Conservation (phyloP, 176 grass and related monocot genomes). For the Lolium perenne region DNA sequence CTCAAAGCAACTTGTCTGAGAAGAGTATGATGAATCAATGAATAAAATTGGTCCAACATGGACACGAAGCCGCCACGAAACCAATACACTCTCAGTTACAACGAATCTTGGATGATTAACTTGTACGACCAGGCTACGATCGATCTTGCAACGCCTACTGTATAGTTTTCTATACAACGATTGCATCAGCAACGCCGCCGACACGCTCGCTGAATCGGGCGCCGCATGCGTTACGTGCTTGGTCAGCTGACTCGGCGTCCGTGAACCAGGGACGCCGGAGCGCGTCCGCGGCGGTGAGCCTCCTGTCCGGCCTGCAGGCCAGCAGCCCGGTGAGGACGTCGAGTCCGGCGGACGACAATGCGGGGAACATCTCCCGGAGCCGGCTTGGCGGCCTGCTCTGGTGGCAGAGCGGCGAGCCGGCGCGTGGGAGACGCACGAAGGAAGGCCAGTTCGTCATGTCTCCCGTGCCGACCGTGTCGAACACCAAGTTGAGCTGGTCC, state of each 20-base stretch:
- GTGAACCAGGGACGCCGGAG: conserved; percentile 47
- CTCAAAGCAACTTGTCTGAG: too few species aligned
- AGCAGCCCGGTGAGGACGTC: conserved; percentile 45
- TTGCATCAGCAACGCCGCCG: not conserved
- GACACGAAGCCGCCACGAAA: too few species aligned
- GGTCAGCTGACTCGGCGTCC: not conserved
- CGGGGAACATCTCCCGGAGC: conserved; percentile 43
- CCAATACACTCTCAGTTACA: too few species aligned
- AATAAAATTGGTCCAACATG: too few species aligned
- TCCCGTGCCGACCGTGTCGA: conserved; percentile 23
- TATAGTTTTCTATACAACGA: not conserved
- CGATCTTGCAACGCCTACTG: too few species aligned
- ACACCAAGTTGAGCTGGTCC: conserved; percentile 52
- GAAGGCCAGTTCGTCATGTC: conserved; percentile 16
- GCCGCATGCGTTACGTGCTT: not conserved
- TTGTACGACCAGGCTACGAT: too few species aligned
- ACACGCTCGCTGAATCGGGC: not conserved
- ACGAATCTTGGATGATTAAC: too few species aligned
- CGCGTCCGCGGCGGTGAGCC: conserved; percentile 39
- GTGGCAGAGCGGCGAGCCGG: conserved; percentile 25
- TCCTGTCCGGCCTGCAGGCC: conserved; percentile 38
- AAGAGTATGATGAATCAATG: too few species aligned
- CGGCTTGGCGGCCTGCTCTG: not conserved
- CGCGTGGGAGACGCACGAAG: conserved; percentile 22
- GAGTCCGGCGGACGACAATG: conserved; percentile 36